Percentiles rank a stretch among this genome's conserved stretches.
These are phyloP conservation scores for Phaeomoniella chlamydospora DNA, from an alignment of 2,329 filamentous ascomycete species.

Conservation along the genomic window DNA sequence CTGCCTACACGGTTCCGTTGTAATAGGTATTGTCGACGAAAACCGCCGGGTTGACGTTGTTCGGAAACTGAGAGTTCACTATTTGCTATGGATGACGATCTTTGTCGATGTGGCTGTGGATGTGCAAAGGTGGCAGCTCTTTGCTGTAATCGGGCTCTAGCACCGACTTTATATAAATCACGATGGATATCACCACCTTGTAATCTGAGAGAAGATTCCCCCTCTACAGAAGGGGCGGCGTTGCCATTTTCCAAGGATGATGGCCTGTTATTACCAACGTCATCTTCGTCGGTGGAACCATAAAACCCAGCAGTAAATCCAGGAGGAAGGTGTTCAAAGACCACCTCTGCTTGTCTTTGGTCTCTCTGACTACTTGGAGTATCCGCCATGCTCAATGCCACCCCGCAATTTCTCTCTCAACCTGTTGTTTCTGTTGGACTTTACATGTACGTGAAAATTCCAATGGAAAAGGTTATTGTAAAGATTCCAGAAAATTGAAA, in stretches of 20 bases:
- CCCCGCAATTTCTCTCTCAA: no score
- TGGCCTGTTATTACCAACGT: background rate
- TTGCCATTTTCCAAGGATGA: background rate
- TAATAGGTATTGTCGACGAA: slow-evolving; percentile 39
- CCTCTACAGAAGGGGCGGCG: background rate
- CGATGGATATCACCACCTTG: slow-evolving; percentile 69
- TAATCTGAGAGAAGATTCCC: slow-evolving; percentile 53
- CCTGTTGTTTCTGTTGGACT: no score
- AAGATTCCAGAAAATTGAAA: no score
- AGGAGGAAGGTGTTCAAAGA: slow-evolving; percentile 8
- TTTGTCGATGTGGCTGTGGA: slow-evolving; percentile 17
- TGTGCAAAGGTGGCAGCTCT: slow-evolving; percentile 56
- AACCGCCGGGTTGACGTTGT: slow-evolving; percentile 35
- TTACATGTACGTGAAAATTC: no score
- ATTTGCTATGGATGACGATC: slow-evolving; percentile 6
- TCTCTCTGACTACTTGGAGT: slow-evolving; percentile 6
- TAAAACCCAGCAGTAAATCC: slow-evolving; percentile 9
- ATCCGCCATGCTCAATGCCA: slow-evolving; percentile 10
- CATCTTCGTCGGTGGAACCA: slow-evolving; percentile 2
- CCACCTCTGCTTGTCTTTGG: slow-evolving; percentile 6
- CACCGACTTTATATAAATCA: slow-evolving; percentile 60
- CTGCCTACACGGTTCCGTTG: slow-evolving; percentile 12
- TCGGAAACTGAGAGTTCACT: slow-evolving; percentile 25
- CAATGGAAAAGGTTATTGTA: no score
- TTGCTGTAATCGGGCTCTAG: slow-evolving; percentile 36